Evolutionary conservation across 2,329 filamentous ascomycete species (phyloP).

Genomic region (Acephala macrosclerotiorum): DNA sequence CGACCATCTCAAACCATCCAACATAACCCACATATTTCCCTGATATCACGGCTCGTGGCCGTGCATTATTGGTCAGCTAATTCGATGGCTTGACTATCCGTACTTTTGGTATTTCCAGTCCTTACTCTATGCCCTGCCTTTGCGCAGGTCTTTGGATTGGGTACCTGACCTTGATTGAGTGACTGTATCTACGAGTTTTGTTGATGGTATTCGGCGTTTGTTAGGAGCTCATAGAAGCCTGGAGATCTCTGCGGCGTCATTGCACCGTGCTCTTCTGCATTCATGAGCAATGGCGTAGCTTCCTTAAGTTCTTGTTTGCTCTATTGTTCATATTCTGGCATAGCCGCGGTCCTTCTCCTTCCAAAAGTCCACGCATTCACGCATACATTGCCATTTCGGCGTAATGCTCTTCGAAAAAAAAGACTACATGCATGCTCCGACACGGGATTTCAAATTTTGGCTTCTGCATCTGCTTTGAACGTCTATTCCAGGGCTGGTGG

Average conservation of each 20-base stretch:
- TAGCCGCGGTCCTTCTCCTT: constrained; percentile 30
- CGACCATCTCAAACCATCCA: neutral
- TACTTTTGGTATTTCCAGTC: constrained; percentile 20
- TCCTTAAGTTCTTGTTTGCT: constrained; percentile 37
- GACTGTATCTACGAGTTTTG: constrained; percentile 34
- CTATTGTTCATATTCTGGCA: constrained; percentile 41
- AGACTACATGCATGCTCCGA: constrained; percentile 33
- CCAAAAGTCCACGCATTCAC: constrained; percentile 31
- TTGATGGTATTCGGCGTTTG: constrained; percentile 44
- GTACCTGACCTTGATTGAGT: constrained; percentile 25
- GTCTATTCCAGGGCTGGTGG: constrained; percentile 25
- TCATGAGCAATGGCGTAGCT: constrained; percentile 35
- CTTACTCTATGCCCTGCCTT: constrained; percentile 30
- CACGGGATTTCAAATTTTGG: constrained; percentile 33
- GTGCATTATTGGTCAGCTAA: constrained; percentile 10
- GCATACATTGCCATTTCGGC: constrained; percentile 30
- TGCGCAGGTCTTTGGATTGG: constrained; percentile 32
- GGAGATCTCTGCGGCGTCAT: constrained; percentile 41
- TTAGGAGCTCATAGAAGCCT: constrained; percentile 42
- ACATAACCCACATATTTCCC: neutral
- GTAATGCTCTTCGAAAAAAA: constrained; percentile 33
- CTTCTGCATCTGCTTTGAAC: constrained; percentile 26
- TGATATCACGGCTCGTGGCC: neutral
- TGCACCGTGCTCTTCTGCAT: constrained; percentile 31
- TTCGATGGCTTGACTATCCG: constrained; percentile 12